Evolutionary conservation across 495 filamentous ascomycete genomes (phyloP).

Genomic region (Aspergillus diversus): DNA sequence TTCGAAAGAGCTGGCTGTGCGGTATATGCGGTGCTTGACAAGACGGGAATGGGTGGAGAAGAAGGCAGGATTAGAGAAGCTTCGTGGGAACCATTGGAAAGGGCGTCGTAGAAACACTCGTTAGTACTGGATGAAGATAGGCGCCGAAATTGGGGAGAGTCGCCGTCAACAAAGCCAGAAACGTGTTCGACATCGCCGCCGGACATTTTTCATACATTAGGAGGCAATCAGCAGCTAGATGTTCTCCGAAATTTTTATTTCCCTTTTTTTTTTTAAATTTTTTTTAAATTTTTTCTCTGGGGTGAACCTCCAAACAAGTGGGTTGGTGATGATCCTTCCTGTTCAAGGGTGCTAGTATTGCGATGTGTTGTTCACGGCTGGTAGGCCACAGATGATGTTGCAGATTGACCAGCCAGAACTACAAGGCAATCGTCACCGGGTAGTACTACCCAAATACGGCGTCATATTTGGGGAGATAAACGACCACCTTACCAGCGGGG

Average conservation of each 20-base stretch:
- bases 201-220: slow-evolving; percentile 54
- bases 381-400: slow-evolving; percentile 45
- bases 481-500: slow-evolving; percentile 26
- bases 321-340: slow-evolving; percentile 38
- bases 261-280: slow-evolving; percentile 14
- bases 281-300: slow-evolving; percentile 7
- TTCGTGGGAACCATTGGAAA: slow-evolving; percentile 20
- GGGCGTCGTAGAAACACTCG: slow-evolving; percentile 35
- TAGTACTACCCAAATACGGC: slow-evolving; percentile 43
- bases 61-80: slow-evolving; percentile 25
- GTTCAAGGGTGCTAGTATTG: slow-evolving; percentile 35
- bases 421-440: slow-evolving; percentile 48
- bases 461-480: slow-evolving; percentile 42
- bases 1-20: slow-evolving; percentile 28
- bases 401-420: slow-evolving; percentile 44
- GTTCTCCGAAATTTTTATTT: slow-evolving; percentile 7
- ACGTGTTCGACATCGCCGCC: slow-evolving; percentile 48
- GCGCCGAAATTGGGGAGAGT: slow-evolving; percentile 42
- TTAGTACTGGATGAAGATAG: slow-evolving; percentile 39
- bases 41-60: slow-evolving; percentile 32
- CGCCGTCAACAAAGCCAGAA: slow-evolving; percentile 40
- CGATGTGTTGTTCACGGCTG: slow-evolving; percentile 53
- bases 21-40: slow-evolving; percentile 34
- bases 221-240: slow-evolving; percentile 24
- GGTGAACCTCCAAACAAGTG: slow-evolving; percentile 25